Evolutionary conservation across 805 yeast genomes (phyloP), one percentile per base, ranked within the genome.

Genomic region (Sugiyamaella chiloensis): DNA sequence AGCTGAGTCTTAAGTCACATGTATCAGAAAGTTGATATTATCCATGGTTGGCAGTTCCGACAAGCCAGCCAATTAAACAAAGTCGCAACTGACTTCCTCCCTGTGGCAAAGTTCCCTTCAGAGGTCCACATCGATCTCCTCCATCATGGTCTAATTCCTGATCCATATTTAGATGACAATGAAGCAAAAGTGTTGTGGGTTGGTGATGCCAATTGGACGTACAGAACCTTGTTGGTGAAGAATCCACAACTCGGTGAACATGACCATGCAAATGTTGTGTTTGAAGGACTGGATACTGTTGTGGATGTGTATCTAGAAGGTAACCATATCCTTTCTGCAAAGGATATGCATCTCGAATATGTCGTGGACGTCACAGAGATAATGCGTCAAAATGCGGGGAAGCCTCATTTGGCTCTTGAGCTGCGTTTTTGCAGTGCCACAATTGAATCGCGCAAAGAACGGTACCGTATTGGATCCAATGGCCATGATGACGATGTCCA

Each of bases 121-220:
- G 50, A 36, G 5, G 46, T 48, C 3, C 50, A 50, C 26, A 37
- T 48, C 12, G 80, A 76, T 53, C 56, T 76, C 39, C 48, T 71
- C 19, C 57, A 59, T 26, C 63, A 70, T 44, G 59, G 61, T 2
- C 56, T 61, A 32, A 73, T 76, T 16, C 68, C 70, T 1, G 75
- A 75, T 51, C 80, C 79, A 0, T 72, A 69, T 52, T 23, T 63
- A 2, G 74, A 73, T 51, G 52, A 56, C 49, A 74, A 75, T 50
- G 79, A 74, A 54, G 55, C 54, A 11, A 46, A 55, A 6, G 70
- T 70, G 8, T 77, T 73, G 57, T 76, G 80, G 80, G 73, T 76
- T 5, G 76, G 74, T 2, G 71, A 71, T 40, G 55, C 55, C 5
- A 72, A 67, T 42, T 76, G 80, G 80, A 76, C 71, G 47, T 76